Base-by-base conservation (phyloP, 345 rosid species). In the Gossypium turneri region DNA sequence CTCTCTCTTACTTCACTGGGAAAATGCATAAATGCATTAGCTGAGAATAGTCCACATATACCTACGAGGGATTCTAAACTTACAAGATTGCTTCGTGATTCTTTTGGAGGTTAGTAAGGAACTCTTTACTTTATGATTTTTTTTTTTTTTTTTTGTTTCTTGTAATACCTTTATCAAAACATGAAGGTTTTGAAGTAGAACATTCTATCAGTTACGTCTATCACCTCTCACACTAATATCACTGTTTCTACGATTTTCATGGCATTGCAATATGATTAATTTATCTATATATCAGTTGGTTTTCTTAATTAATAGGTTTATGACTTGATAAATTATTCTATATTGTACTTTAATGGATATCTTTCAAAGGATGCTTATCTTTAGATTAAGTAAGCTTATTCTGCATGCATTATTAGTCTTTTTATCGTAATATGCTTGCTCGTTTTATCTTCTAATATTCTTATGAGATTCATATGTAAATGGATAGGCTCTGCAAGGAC, bases 21-120 rank as follows among this genome's bases (percentile, higher is more conserved):
- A 9, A 94, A 90, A 82, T 94, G 98, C 79, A 92, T 94, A 83
- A 94, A 94, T 84, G 98, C 98, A 64, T 79, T 94, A 87, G 97
- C 98, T 75, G 98, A 92, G 83, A 92, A 92, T 80, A 82, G 92
- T 81, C 80, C 92, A 24, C 98, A 94, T 81, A 92, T 94, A 84
- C 98, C 98, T 57, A 88, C 90, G 16, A 89, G 98, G 86, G 98
- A 94, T 75, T 94, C 98, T 51, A 94, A 90, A 81, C 83, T 94
- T 78, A 94, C 98, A 60, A 87, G 97, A 85, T 88, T 94, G 86
- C 92, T 94, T 75, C 97, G 98, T 41, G 97, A 92, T 88, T 90
- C 98, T 73, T 94, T 90, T 62, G 97, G 98, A 81, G 97, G 98
- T 94, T 73, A 84, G 72, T 64, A 45, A 22, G 22, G 20, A 69